Percentiles rank a stretch among this genome's conserved stretches.
Conservation (phyloP, 2,329 filamentous ascomycete species). For the Fusarium sp. region DNA sequence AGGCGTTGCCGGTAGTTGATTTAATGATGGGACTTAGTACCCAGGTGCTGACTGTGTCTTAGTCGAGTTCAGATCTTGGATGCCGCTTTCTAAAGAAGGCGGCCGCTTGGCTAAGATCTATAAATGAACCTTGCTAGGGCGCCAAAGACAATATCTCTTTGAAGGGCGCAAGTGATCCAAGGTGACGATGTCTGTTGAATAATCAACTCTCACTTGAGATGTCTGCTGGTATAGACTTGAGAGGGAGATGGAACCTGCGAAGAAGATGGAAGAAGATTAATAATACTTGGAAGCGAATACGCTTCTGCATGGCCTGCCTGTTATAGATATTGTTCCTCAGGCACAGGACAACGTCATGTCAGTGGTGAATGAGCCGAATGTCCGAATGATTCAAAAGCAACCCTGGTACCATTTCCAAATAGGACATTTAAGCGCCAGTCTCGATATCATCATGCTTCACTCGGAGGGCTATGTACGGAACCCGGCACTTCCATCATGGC, state of each 20-base stretch:
- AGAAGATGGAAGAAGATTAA: background rate
- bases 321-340: background rate
- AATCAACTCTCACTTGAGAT: background rate
- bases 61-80: constrained; percentile 1
- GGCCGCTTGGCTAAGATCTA: background rate
- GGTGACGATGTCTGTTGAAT: background rate
- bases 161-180: background rate
- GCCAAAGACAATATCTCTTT: background rate
- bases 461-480: constrained; percentile 4
- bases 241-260: background rate
- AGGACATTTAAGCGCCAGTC: background rate
- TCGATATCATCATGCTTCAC: constrained; percentile 1
- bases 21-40: background rate
- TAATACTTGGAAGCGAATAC: background rate
- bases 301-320: background rate
- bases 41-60: constrained; percentile 20
- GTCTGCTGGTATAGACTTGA: background rate
- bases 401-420: constrained; percentile 1
- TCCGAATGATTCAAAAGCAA: background rate
- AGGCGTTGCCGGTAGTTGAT: constrained; percentile 5
- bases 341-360: background rate
- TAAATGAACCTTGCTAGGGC: background rate
- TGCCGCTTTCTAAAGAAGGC: background rate
- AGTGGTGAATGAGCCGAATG: background rate
- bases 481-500: background rate